Evolutionary conservation across 331 rosid genomes (phyloP), one percentile per base, ranked within the genome.

Genomic region (Quercus lobata): DNA sequence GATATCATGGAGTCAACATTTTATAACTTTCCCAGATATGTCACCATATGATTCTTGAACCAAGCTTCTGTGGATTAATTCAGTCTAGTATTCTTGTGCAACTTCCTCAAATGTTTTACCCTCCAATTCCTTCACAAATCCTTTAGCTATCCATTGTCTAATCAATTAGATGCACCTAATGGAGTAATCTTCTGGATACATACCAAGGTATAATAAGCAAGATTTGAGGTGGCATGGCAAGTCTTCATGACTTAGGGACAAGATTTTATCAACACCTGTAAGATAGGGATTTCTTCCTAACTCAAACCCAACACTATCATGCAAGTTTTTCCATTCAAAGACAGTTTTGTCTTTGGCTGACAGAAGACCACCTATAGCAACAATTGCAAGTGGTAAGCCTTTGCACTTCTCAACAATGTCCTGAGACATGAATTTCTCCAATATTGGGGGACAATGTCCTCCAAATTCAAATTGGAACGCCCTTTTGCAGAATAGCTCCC

Each of bases 301-400:
- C 46, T 55, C 76, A 10, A 57, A 82, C 30, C 75, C 29, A 5
- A 82, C 27, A 56, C 68, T 73, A 34, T 66, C 1, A 9, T 10
- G 17, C 7, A 84, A 79, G 17, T 4, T 76, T 14, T 5, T 1
- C 84, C 81, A 84, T 80, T 84, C 80, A 30, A 3, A 65, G 6
- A 18, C 0, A 49, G 2, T 18, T 21, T 81, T 81, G 4, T 7
- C 55, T 34, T 74, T 81, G 5, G 80, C 74, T 37, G 83, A 74
- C 46, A 84, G 4, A n/a, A 81, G 68, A 58, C 83, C 78, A 19
- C 62, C 80, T 3, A 77, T 11, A 10, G 78, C 69, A 16, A 54
- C 75, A 73, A 80, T 77, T 24, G 84, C 80, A 0, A 73, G 34
- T 32, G 84, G 84, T 24, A 84, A 65, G 7, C 85, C 77, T 1